These are phyloP conservation scores for Novymonas esmeraldas DNA, from an alignment of 208 protist species.

Conservation along the genomic window DNA sequence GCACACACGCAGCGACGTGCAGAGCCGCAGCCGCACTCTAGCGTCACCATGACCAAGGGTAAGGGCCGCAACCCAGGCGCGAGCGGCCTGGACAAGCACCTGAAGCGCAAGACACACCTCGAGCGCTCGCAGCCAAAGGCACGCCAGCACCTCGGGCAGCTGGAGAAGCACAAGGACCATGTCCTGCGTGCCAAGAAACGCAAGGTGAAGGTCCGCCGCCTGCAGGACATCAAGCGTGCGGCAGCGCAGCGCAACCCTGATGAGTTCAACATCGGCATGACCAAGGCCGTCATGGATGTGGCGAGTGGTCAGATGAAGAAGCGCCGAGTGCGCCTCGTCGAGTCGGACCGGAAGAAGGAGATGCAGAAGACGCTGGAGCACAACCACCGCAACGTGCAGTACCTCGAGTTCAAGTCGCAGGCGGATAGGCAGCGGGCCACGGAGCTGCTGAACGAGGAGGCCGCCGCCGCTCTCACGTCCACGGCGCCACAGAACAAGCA, in stretches of 20 bases:
- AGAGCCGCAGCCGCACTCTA: too few relatives aligned
- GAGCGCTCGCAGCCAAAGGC: slow-evolving; percentile 87
- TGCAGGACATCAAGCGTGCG: slow-evolving; percentile 80
- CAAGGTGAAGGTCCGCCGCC: slow-evolving; percentile 71
- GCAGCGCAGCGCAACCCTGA: slow-evolving; percentile 93
- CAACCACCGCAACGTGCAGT: slow-evolving; percentile 84
- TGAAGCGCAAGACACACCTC: slow-evolving; percentile 88
- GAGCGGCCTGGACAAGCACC: slow-evolving; percentile 84
- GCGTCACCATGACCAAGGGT: slow-evolving; percentile 92
- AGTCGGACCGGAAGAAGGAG: slow-evolving; percentile 56
- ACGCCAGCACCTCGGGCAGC: slow-evolving; percentile 84
- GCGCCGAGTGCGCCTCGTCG: slow-evolving; percentile 27
- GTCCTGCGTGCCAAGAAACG: slow-evolving; percentile 79
- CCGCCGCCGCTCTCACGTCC: slow-evolving; percentile 60
- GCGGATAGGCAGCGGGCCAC: slow-evolving; percentile 59
- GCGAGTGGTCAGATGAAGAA: slow-evolving; percentile 84
- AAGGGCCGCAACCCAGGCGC: slow-evolving; percentile 87
- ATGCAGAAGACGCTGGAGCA: slow-evolving; percentile 63
- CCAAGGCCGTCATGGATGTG: slow-evolving; percentile 87
- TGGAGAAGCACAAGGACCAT: slow-evolving; percentile 96
- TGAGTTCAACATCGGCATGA: slow-evolving; percentile 95
- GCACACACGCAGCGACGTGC: too few relatives aligned
- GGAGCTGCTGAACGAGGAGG: slow-evolving; percentile 84
- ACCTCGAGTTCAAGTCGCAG: slow-evolving; percentile 83
- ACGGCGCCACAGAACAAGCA: slow-evolving; percentile 79